Conservation (phyloP, 768 basidiomycete genomes). For the Leccinum obscurum region DNA sequence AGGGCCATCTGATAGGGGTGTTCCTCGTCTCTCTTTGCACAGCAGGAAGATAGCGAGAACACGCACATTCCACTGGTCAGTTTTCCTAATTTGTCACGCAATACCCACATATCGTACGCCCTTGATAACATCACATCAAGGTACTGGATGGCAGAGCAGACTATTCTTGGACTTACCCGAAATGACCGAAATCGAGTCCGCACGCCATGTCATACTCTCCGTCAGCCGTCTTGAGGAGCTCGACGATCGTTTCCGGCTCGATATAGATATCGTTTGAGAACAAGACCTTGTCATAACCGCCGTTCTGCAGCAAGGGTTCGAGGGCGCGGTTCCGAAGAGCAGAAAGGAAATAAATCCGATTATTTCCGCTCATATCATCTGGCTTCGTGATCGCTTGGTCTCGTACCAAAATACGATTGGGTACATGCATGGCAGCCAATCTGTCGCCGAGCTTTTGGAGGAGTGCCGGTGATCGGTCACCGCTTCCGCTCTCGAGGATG, state of each 20-base stretch:
- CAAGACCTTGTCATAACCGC: constrained; percentile 40
- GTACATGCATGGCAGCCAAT: constrained; percentile 13
- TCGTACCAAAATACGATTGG: constrained; percentile 13
- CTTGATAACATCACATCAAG: constrained; percentile 7
- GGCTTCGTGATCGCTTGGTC: constrained; percentile 14
- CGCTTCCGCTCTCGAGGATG: constrained; percentile 39
- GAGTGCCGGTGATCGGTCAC: constrained; percentile 12
- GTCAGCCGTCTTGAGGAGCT: constrained; percentile 38
- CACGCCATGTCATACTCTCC: constrained; percentile 46
- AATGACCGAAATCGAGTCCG: constrained; percentile 39
- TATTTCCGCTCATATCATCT: background rate
- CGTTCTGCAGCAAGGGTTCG: constrained; percentile 38
- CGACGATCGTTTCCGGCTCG: constrained; percentile 40
- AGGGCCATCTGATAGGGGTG: constrained; percentile 34
- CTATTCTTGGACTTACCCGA: constrained; percentile 29
- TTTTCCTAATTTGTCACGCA: constrained; percentile 22
- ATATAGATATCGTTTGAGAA: constrained; percentile 46
- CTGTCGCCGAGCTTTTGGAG: constrained; percentile 12
- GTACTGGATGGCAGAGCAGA: background rate
- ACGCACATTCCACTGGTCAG: constrained; percentile 19
- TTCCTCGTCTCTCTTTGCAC: background rate
- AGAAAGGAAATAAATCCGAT: constrained; percentile 14
- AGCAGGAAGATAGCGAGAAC: background rate
- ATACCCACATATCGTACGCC: constrained; percentile 25
- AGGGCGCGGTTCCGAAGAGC: constrained; percentile 42